Evolutionary conservation across 2,329 filamentous ascomycete species (phyloP).

Genomic region (Colletotrichum orbiculare): DNA sequence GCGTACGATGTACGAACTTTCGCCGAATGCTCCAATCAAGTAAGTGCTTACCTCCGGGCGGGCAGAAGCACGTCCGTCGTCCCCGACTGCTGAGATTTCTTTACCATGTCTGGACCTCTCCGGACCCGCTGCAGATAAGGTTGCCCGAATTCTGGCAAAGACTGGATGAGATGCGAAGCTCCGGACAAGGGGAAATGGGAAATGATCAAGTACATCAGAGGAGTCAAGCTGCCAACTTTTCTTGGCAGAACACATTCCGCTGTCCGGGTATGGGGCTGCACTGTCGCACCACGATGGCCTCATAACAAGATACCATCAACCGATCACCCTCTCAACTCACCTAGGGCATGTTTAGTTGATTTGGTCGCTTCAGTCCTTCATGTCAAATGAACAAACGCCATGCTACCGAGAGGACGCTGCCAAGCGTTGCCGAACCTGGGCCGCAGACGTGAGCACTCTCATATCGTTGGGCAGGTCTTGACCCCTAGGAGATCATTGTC

Average conservation of each 20-base stretch:
- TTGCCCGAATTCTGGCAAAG: slow-evolving; percentile 24
- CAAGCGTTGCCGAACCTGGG: slow-evolving; percentile 24
- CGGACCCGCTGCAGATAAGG: slow-evolving; percentile 28
- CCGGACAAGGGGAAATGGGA: slow-evolving; percentile 7
- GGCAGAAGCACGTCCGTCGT: not conserved
- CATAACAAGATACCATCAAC: slow-evolving; percentile 15
- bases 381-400: slow-evolving; percentile 27
- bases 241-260: not conserved
- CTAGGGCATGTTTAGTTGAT: slow-evolving; percentile 1
- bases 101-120: not conserved
- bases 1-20: not conserved
- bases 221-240: not conserved
- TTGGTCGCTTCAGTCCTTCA: slow-evolving; percentile 2
- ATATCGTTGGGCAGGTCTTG: slow-evolving; percentile 15
- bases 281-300: slow-evolving; percentile 29
- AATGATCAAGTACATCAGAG: not conserved
- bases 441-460: slow-evolving; percentile 20
- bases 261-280: too few species aligned
- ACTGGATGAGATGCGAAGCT: slow-evolving; percentile 18
- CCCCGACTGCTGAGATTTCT: too few species aligned
- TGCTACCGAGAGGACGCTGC: not conserved
- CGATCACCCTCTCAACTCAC: slow-evolving; percentile 13
- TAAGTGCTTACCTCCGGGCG: not conserved
- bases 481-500: slow-evolving; percentile 21
- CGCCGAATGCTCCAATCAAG: slow-evolving; percentile 13